Percentiles rank a stretch among this genome's conserved stretches.
Evolutionary conservation across 176 grass and related monocot species (phyloP).

Genomic region (Phoenix dactylifera): DNA sequence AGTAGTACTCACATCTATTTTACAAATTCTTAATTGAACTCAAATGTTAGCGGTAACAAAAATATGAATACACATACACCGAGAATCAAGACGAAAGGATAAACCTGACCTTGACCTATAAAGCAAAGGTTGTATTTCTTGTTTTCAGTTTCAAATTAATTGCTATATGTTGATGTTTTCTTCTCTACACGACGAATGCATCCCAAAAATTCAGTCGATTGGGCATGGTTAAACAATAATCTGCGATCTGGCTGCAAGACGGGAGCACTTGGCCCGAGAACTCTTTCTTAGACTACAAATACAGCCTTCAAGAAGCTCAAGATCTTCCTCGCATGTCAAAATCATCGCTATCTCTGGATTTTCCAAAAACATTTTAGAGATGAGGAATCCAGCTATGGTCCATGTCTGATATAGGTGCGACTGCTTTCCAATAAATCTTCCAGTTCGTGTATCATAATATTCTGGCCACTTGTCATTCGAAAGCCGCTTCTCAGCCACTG

Average conservation of each 20-base stretch:
- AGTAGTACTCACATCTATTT: too few species aligned
- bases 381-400: slow-evolving; percentile 52
- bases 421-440: slow-evolving; percentile 69
- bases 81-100: too few species aligned
- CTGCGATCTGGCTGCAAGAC: slow-evolving; percentile 30
- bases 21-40: too few species aligned
- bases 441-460: slow-evolving; percentile 81
- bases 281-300: slow-evolving; percentile 28
- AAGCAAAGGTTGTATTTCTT: too few species aligned
- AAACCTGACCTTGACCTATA: too few species aligned
- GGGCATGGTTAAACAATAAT: slow-evolving; percentile 17
- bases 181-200: too few species aligned
- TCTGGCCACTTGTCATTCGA: slow-evolving; percentile 11
- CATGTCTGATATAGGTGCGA: slow-evolving; percentile 54
- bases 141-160: too few species aligned
- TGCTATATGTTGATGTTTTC: too few species aligned
- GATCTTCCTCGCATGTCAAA: slow-evolving; percentile 41
- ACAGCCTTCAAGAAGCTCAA: slow-evolving; percentile 46
- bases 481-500: slow-evolving; percentile 6
- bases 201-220: slow-evolving; percentile 10
- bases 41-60: too few species aligned
- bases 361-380: slow-evolving; percentile 79
- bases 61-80: too few species aligned
- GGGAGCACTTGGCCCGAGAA: slow-evolving; percentile 50
- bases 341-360: slow-evolving; percentile 49